A percentile compares a stretch with the other conserved stretches of the same genome.
phyloP scores from a whole-genome alignment of 2,329 filamentous ascomycete species.

The Exophiala calicioides region DNA sequence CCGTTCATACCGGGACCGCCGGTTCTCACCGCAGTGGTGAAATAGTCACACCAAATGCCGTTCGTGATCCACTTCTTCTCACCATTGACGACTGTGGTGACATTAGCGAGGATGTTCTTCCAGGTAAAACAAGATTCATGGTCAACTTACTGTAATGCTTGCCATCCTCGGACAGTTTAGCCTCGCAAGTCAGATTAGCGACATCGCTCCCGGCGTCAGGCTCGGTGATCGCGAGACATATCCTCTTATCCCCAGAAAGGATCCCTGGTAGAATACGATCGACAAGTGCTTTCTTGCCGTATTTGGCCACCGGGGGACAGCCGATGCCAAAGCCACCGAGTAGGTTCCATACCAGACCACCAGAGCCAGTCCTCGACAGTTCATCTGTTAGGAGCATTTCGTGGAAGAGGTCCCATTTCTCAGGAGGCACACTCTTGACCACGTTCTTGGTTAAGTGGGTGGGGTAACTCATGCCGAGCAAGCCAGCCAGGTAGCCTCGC shows the following conservation, averaged over 20 bases:
- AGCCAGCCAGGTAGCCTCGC: slow-evolving; percentile 84
- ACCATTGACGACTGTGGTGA: slow-evolving; percentile 90
- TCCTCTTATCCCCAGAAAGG: slow-evolving; percentile 88
- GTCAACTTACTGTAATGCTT: slow-evolving; percentile 99
- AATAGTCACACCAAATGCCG: slow-evolving; percentile 95
- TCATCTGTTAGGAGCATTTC: slow-evolving; percentile 95
- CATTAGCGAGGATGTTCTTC: too few relatives aligned
- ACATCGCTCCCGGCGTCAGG: slow-evolving; percentile 94
- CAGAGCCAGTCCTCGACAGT: slow-evolving; percentile 81
- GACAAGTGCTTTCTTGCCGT: slow-evolving; percentile 80
- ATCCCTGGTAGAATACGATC: slow-evolving; percentile 88
- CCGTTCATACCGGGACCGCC: slow-evolving; percentile 89
- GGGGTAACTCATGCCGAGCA: slow-evolving; percentile 79
- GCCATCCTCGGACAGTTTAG: slow-evolving; percentile 89
- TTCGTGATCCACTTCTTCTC: slow-evolving; percentile 99
- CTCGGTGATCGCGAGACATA: slow-evolving; percentile 96
- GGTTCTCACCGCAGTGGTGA: slow-evolving; percentile 93
- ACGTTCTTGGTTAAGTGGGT: slow-evolving; percentile 69
- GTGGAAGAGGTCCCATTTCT: slow-evolving; percentile 98
- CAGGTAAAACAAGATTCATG: too few relatives aligned
- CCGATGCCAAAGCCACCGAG: slow-evolving; percentile 97
- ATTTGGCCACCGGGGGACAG: slow-evolving; percentile 86
- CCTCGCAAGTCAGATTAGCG: slow-evolving; percentile 92
- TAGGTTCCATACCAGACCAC: slow-evolving; percentile 95
- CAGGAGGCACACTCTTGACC: slow-evolving; percentile 75